These are phyloP conservation scores for Amphicarpaea edgeworthii DNA, from an alignment of 306 rosid species.

Conservation along the genomic window DNA sequence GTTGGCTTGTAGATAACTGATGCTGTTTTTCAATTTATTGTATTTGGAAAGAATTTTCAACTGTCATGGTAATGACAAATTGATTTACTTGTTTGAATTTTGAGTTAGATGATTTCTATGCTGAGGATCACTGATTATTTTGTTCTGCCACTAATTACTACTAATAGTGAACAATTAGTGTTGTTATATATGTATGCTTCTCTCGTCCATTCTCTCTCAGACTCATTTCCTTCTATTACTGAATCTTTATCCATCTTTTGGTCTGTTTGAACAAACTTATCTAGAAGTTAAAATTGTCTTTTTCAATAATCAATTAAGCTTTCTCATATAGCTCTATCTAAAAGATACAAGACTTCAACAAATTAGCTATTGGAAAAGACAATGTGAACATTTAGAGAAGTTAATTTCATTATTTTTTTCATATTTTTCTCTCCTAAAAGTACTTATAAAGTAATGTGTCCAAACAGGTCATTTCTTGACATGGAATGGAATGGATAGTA, in stretches of 20 bases:
- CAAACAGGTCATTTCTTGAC: too few species aligned
- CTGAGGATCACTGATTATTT: background rate
- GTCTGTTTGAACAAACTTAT: too few species aligned
- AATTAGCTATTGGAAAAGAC: too few species aligned
- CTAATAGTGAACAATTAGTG: background rate
- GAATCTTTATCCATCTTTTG: constrained; percentile 30
- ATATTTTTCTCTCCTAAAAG: too few species aligned
- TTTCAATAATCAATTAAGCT: too few species aligned
- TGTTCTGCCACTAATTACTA: background rate
- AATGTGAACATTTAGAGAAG: too few species aligned
- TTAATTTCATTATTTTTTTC: too few species aligned
- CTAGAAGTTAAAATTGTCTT: too few species aligned
- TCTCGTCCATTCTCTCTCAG: background rate
- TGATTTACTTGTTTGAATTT: constrained; percentile 13
- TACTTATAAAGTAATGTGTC: too few species aligned
- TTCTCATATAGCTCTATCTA: too few species aligned
- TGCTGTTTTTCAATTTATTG: background rate
- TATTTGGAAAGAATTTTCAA: background rate
- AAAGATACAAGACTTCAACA: too few species aligned
- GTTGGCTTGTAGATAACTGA: background rate
- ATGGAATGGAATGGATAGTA: constrained; percentile 19
- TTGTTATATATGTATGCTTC: background rate
- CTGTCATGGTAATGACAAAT: background rate
- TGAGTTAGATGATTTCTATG: background rate
- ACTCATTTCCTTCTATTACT: background rate